Percentiles rank a stretch among this genome's conserved stretches.
phyloP scores from a whole-genome alignment of 345 rosid genomes.

The Aquilaria sinensis region DNA sequence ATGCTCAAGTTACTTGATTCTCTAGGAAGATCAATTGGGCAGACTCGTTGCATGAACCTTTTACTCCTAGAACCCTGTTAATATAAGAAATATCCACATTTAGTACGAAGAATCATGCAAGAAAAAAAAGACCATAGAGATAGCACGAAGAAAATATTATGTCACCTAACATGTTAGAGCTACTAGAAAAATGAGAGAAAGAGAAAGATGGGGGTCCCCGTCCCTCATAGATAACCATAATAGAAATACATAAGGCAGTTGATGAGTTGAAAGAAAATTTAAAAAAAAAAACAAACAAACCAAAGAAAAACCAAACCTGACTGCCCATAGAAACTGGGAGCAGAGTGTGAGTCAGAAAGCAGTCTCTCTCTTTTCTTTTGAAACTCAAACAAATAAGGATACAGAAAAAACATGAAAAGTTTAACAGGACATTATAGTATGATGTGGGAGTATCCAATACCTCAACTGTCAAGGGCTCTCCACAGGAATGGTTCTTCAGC shows the following conservation, averaged over 20 bases:
- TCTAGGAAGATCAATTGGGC: constrained; percentile 22
- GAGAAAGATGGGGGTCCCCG: not conserved
- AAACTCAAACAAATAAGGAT: not conserved
- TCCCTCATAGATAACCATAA: no score
- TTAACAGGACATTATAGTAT: not conserved
- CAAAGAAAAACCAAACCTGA: no score
- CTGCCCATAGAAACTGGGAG: not conserved
- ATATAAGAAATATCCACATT: constrained; percentile 9
- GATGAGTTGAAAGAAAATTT: no score
- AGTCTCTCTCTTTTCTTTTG: no score
- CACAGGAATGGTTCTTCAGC: constrained; percentile 16
- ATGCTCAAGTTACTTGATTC: constrained; percentile 19
- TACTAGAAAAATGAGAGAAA: not conserved
- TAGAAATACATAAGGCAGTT: no score
- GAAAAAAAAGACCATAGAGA: not conserved
- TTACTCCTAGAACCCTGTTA: constrained; percentile 34
- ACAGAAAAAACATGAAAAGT: not conserved
- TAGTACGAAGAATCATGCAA: constrained; percentile 3
- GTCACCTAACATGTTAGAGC: not conserved
- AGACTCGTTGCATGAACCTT: constrained; percentile 29
- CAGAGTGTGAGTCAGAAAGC: no score
- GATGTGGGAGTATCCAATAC: constrained; percentile 15
- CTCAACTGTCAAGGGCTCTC: constrained; percentile 18
- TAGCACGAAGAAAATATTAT: not conserved
- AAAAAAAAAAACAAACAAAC: no score